phyloP scores from a whole-genome alignment of 768 basidiomycete species.

The Psilocybe cubensis region DNA sequence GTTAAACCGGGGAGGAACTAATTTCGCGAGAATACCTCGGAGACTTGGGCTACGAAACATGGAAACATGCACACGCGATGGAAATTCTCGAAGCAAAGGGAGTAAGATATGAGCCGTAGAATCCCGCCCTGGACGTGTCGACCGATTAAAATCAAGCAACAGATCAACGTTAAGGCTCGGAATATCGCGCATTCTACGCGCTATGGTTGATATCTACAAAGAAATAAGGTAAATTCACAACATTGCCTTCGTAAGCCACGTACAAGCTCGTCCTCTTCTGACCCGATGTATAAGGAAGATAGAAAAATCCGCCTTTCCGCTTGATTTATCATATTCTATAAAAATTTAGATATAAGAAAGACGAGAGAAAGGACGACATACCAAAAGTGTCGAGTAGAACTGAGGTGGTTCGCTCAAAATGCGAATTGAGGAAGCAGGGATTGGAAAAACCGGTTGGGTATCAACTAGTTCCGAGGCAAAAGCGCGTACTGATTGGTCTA shows the following conservation, averaged over 20 bases:
- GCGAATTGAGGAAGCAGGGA: constrained; percentile 49
- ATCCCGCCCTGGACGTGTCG: constrained; percentile 72
- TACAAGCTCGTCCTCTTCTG: constrained; percentile 79
- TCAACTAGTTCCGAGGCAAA: constrained; percentile 38
- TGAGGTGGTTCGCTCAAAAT: constrained; percentile 60
- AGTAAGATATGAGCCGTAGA: constrained; percentile 71
- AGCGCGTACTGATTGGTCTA: constrained; percentile 39
- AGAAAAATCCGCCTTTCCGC: constrained; percentile 85
- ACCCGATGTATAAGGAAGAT: constrained; percentile 89
- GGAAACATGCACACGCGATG: constrained; percentile 71
- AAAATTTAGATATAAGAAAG: background rate
- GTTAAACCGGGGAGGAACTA: constrained; percentile 92
- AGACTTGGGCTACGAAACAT: constrained; percentile 91
- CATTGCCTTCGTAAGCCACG: constrained; percentile 35
- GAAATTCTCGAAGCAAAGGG: constrained; percentile 75
- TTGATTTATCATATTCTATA: constrained; percentile 74
- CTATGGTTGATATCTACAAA: constrained; percentile 73
- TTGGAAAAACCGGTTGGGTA: constrained; percentile 51
- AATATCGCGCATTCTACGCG: constrained; percentile 58
- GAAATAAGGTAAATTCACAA: background rate
- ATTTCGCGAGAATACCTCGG: constrained; percentile 66
- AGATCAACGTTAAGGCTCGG: constrained; percentile 69
- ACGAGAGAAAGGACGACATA: constrained; percentile 34
- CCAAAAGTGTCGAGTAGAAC: constrained; percentile 61
- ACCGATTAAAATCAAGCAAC: constrained; percentile 80